These are phyloP conservation scores for Globisporangium cylindrosporum DNA, from an alignment of 352 stramenopile species.

Conservation along the genomic window DNA sequence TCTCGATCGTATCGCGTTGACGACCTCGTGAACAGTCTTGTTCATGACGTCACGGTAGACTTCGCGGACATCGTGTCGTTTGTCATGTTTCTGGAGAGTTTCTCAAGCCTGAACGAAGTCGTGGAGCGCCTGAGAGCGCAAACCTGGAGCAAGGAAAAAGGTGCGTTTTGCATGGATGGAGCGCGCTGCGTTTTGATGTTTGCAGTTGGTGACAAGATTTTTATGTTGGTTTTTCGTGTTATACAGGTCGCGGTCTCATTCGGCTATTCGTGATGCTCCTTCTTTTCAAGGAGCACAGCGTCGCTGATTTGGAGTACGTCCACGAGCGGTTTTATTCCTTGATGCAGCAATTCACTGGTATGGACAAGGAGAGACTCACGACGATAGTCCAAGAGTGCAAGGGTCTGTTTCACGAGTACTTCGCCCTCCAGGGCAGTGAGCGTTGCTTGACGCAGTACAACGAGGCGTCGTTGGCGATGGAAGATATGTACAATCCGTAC, in stretches of 20 bases:
- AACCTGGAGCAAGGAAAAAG: constrained; percentile 40
- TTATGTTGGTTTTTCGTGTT: constrained; percentile 1
- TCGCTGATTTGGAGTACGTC: constrained; percentile 32
- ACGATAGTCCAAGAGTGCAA: constrained; percentile 50
- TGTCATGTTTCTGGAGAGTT: constrained; percentile 66
- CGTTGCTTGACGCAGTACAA: constrained; percentile 16
- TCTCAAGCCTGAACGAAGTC: constrained; percentile 62
- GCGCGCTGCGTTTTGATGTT: neutral
- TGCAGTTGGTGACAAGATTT: neutral
- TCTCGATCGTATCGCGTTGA: constrained; percentile 24
- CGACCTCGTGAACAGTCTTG: constrained; percentile 34
- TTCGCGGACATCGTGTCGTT: constrained; percentile 68
- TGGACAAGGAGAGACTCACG: constrained; percentile 28
- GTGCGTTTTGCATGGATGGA: constrained; percentile 23
- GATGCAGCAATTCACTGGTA: constrained; percentile 34
- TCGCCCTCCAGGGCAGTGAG: constrained; percentile 31
- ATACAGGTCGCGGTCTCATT: constrained; percentile 47
- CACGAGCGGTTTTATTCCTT: constrained; percentile 45
- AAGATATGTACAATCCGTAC: constrained; percentile 26
- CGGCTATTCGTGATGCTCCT: constrained; percentile 61
- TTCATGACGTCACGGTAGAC: constrained; percentile 36
- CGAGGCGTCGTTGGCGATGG: constrained; percentile 21
- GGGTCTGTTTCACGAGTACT: constrained; percentile 47
- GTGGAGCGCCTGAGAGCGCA: constrained; percentile 48
- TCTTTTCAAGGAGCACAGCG: constrained; percentile 46